These are phyloP conservation scores for Chenopodium album DNA, from an alignment of 148 eudicot species.

Conservation along the genomic window DNA sequence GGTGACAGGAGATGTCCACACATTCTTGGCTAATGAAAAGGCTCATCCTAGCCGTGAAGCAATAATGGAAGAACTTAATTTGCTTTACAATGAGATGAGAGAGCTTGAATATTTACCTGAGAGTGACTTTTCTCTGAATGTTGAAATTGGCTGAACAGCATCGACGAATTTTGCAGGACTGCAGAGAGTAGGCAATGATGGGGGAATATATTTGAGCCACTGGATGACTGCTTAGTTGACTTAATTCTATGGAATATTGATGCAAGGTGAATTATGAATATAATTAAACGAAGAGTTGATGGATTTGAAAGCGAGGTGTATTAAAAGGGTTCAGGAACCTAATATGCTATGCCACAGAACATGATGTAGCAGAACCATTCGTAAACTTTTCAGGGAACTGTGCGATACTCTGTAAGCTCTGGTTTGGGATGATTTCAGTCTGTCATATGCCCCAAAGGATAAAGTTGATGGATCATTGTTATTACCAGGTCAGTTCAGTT, in stretches of 20 bases:
- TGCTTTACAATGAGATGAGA: conserved; percentile 60
- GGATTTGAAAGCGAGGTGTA: not conserved
- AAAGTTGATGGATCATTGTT: not conserved
- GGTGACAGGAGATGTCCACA: conserved; percentile 63
- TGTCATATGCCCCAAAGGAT: not conserved
- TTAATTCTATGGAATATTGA: not conserved
- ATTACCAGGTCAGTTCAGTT: no score
- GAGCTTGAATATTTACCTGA: conserved; percentile 19
- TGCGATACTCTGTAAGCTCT: not conserved
- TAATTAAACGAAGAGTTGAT: not conserved
- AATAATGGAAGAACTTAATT: conserved; percentile 52
- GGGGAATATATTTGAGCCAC: no score
- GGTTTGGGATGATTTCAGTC: not conserved
- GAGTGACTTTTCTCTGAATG: conserved; percentile 1
- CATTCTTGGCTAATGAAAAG: conserved; percentile 70
- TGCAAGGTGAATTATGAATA: not conserved
- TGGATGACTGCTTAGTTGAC: not conserved
- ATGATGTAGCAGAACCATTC: no score
- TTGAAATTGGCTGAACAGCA: conserved; percentile 7
- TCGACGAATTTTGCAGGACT: no score
- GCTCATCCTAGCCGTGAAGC: conserved; percentile 72
- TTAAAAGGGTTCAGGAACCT: no score
- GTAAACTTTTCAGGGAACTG: not conserved
- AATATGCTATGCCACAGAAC: not conserved
- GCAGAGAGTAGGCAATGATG: no score